Evolutionary conservation across 768 basidiomycete genomes (phyloP), one percentile per base, ranked within the genome.

Genomic region (Boletus sp.): DNA sequence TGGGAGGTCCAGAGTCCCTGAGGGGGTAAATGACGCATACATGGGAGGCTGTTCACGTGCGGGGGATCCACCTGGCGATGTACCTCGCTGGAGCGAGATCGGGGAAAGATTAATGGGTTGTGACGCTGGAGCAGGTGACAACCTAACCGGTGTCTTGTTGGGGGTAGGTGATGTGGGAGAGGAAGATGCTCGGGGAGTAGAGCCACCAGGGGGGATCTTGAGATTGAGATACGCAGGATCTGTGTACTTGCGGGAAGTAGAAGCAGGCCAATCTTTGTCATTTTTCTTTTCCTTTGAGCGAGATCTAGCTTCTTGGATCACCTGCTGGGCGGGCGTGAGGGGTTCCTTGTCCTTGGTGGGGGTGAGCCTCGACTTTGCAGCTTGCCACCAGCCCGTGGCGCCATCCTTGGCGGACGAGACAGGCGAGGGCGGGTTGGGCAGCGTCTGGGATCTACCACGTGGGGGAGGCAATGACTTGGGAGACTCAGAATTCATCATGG

Each of bases 281-380:
- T 79, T 79, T 55, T 71, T 77, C 60, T 73, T 70, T 47, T 83
- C 83, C 63, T 83, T 85, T 51, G 87, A 82, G 40, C 81, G 77
- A 19, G 80, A 74, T 64, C 91, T 89, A 17, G 87, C 75, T 8
- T 93, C 90, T 53, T 80, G 77, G 45, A 92, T 84, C 50, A 93
- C 77, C 60, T 90, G 89, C 63, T 93, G 90, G 0, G 91, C 90
- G 9, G 90, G 89, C 0, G 91, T 93, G n/a, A 90, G 81, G 1
- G 75, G 69, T 14, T 88, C 83, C 62, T 80, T 81, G 11, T 84
- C 84, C 61, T 91, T 93, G 13, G 86, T 86, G 3, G 90, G 88
- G 1, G 89, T 90, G 10, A 93, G 78, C 60, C 75, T 83, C 59
- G 82, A 82, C 77, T 88, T 92, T 19, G 90, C 83, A 4, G 82